Conservation (phyloP, 78 protist genomes). For the Dictyostelium citrinum region DNA sequence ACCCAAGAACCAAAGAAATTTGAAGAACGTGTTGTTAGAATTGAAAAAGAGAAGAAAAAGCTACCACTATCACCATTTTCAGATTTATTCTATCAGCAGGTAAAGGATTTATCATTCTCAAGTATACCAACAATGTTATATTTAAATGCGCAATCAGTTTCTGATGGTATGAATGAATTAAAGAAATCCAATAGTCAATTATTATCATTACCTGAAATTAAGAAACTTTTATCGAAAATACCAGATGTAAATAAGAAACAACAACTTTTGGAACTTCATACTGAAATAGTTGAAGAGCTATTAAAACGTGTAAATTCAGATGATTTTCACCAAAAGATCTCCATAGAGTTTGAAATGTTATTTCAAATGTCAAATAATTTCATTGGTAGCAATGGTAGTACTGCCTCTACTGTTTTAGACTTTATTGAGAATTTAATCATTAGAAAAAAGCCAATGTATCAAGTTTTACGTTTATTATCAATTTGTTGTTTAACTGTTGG, state of each 20-base stretch:
- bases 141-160: neutral
- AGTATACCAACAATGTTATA: neutral
- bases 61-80: too few species aligned
- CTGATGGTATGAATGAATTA: neutral
- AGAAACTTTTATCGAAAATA: neutral
- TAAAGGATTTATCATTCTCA: neutral
- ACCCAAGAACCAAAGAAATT: neutral
- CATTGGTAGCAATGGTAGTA: neutral
- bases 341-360: neutral
- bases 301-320: neutral
- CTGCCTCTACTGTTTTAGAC: neutral
- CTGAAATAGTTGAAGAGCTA: neutral
- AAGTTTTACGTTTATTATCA: neutral
- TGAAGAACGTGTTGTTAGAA: neutral
- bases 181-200: neutral
- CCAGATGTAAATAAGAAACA: neutral
- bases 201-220: conserved; percentile 2
- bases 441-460: conserved; percentile 28
- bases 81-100: neutral
- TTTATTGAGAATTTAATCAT: neutral
- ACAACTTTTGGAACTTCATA: neutral
- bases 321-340: neutral
- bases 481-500: conserved; percentile 23
- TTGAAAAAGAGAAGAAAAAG: neutral
- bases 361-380: neutral